Base-by-base conservation (phyloP, 1,139 yeast genomes). In the Candida mesenterica region DNA sequence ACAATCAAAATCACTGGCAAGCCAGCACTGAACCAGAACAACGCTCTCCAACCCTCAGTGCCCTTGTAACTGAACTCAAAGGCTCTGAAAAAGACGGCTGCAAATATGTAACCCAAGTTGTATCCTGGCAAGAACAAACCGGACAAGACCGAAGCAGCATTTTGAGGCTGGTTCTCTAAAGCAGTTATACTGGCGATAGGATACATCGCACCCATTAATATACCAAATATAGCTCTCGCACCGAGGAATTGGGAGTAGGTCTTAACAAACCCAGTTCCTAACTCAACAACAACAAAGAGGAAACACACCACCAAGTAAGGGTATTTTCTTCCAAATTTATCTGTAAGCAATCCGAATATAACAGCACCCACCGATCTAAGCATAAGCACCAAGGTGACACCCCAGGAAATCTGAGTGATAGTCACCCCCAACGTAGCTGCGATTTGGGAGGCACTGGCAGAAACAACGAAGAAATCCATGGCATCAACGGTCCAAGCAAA, bases 401-500 rank as follows among this genome's bases (percentile, higher is more conserved):
- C 92, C 89, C 92, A 84, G 4, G 89, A 77, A 43, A 83, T 69
- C 34, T 75, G 74, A 24, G 73, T 70, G 24, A 75, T 75, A 9
- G 65, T 46, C 20, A 64, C 69, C 40, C 65, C 65, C 39, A 83
- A 71, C 26, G 75, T 64, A 16, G 53, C 45, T 5, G 92, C 86
- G 34, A 84, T 68, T 5, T 58, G 61, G 1, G 77, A 45, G 15
- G 81, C 80, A 41, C 80, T 73, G 30, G 82, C 66, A 4, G 86
- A 76, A n/a, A 82, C 83, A 18, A 82, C 68, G 56, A 84, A 85
- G 59, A 81, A 84, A 58, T 84, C 94, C 56, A 82, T 71, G 2
- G 92, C 84, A 56, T 84, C 94, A 75, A 86, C 73, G 3, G 88
- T 72, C 94, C 94, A 84, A 24, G 84, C 87, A 43, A 68, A 53